A percentile compares a stretch with the other conserved stretches of the same genome.
These are phyloP conservation scores for Avena insularis DNA, from an alignment of 176 grass and related monocot species.

Conservation along the genomic window DNA sequence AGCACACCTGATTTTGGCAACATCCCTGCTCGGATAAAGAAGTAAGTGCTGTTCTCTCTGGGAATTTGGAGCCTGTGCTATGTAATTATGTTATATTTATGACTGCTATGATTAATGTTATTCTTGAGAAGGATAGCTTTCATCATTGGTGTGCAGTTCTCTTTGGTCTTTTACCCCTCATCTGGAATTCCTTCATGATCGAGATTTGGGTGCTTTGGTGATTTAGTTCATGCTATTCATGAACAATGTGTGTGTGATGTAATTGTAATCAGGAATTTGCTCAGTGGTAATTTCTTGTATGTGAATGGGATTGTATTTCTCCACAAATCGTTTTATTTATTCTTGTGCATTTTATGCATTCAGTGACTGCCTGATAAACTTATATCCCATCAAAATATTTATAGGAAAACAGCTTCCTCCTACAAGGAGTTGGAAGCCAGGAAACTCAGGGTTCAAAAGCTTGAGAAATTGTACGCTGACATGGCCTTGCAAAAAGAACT, in stretches of 20 bases:
- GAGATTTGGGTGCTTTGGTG: background rate
- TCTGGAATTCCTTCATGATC: background rate
- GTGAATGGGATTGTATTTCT: background rate
- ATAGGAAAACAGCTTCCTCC: slow-evolving; percentile 66
- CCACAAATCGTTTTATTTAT: slow-evolving; percentile 14
- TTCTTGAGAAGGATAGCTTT: background rate
- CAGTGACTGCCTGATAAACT: slow-evolving; percentile 35
- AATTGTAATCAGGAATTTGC: background rate
- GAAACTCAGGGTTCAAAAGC: slow-evolving; percentile 70
- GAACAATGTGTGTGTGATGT: background rate
- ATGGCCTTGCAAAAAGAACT: slow-evolving; percentile 95
- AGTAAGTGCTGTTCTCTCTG: slow-evolving; percentile 49
- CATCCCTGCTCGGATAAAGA: slow-evolving; percentile 76
- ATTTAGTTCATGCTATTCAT: background rate
- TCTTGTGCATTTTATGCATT: slow-evolving; percentile 23
- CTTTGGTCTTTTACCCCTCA: background rate
- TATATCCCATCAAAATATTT: slow-evolving; percentile 8
- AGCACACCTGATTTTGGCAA: slow-evolving; percentile 48
- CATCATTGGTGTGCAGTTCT: background rate
- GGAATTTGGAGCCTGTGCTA: background rate
- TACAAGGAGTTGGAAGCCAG: slow-evolving; percentile 88
- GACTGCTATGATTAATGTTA: slow-evolving; percentile 1
- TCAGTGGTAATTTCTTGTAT: background rate
- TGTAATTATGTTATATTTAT: slow-evolving; percentile 10
- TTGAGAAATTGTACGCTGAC: slow-evolving; percentile 85